phyloP scores from a whole-genome alignment of 1,139 yeast genomes.

The Hanseniaspora sp. region DNA sequence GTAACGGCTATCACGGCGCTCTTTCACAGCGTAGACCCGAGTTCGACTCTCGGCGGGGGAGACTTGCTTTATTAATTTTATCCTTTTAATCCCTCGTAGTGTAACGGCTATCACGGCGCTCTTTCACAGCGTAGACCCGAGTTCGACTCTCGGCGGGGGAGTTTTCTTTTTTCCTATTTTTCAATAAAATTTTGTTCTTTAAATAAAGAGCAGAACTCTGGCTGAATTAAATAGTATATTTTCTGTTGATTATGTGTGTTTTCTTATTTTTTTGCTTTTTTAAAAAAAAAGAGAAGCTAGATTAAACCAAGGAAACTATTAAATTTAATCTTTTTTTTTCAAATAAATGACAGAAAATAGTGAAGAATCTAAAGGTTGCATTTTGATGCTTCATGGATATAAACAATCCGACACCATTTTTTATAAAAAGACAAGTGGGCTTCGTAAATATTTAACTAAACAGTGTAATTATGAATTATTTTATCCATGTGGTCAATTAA shows the following conservation, averaged over 20 bases:
- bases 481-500: conserved; percentile 59
- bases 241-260: no score
- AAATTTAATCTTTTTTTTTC: not conserved
- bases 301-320: not conserved
- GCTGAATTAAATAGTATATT: no score
- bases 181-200: not conserved
- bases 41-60: conserved; percentile 16
- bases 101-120: conserved; percentile 16
- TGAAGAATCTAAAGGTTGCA: conserved; percentile 22
- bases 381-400: conserved; percentile 48
- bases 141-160: conserved; percentile 17
- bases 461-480: conserved; percentile 51
- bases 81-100: conserved; percentile 14
- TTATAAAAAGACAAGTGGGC: conserved; percentile 65
- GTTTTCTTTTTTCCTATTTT: not conserved
- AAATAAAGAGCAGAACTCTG: no score
- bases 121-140: conserved; percentile 16
- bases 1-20: conserved; percentile 16
- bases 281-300: not conserved
- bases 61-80: not conserved
- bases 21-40: conserved; percentile 15
- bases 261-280: no score
- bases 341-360: not conserved
- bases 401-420: conserved; percentile 62
- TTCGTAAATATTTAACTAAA: conserved; percentile 56